These are phyloP conservation scores for Strigomonas culicis DNA, from an alignment of 208 protist genomes.

Conservation along the genomic window DNA sequence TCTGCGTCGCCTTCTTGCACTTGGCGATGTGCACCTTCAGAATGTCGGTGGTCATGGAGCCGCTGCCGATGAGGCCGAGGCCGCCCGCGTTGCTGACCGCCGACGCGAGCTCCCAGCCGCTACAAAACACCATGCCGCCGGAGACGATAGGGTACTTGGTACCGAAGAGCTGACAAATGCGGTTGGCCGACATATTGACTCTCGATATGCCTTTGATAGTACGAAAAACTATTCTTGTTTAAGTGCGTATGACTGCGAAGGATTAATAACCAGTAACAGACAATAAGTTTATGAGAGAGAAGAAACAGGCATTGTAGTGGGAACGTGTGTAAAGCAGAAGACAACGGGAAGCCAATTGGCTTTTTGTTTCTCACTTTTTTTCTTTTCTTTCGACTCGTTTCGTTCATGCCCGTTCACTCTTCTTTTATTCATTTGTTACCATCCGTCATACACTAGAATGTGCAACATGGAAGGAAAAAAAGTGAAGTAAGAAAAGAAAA, in stretches of 20 bases:
- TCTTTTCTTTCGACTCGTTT: no score
- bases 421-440: no score
- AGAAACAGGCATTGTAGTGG: not conserved
- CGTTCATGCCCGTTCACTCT: no score
- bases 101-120: constrained; percentile 67
- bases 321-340: not conserved
- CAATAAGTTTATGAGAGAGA: no score
- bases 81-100: constrained; percentile 86
- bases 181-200: not conserved
- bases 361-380: no score
- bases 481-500: constrained; percentile 1
- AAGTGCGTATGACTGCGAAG: no score
- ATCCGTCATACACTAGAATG: not conserved
- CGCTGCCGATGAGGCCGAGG: constrained; percentile 75
- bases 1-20: constrained; percentile 43
- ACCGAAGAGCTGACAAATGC: not conserved
- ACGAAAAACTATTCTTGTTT: no score
- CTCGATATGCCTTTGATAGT: no score
- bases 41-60: constrained; percentile 64
- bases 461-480: not conserved
- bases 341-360: no score
- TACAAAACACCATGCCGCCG: constrained; percentile 82
- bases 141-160: constrained; percentile 72
- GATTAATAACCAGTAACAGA: no score
- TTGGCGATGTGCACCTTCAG: constrained; percentile 56